These are phyloP conservation scores for Lepiota brunneoincarnata DNA, from an alignment of 768 basidiomycete species.

Conservation along the genomic window DNA sequence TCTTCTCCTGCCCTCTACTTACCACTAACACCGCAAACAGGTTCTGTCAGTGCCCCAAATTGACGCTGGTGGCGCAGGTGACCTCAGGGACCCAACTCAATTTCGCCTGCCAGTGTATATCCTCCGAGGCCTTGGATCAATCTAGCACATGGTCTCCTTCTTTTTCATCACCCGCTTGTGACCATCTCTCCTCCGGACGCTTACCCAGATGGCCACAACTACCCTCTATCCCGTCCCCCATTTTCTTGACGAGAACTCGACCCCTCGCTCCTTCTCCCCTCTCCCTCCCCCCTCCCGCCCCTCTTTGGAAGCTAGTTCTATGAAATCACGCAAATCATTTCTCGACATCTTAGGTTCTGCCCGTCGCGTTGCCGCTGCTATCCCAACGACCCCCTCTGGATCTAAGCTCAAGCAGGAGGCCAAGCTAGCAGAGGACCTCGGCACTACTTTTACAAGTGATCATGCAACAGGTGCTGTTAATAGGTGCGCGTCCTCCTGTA, in stretches of 20 bases:
- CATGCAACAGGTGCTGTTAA: not conserved
- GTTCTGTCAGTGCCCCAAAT: not conserved
- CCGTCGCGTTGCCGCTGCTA: not conserved
- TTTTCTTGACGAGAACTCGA: slow-evolving; percentile 3
- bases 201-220: not conserved
- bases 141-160: slow-evolving; percentile 1
- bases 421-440: not conserved
- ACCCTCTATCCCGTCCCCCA: slow-evolving; percentile 5
- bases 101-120: not conserved
- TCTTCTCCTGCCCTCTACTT: not conserved
- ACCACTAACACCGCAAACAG: not conserved
- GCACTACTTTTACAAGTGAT: not conserved
- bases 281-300: not conserved
- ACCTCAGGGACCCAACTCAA: not conserved
- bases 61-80: not conserved
- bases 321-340: slow-evolving; percentile 12
- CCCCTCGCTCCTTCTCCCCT: slow-evolving; percentile 6
- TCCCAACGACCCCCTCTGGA: not conserved
- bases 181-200: not conserved
- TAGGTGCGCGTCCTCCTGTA: slow-evolving; percentile 1
- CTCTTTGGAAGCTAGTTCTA: slow-evolving; percentile 9
- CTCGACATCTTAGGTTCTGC: not conserved
- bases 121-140: not conserved
- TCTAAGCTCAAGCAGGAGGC: slow-evolving; percentile 8
- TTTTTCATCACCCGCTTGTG: slow-evolving; percentile 4